Conservation (phyloP, 2,329 filamentous ascomycete genomes). For the Sporothrix phasma region DNA sequence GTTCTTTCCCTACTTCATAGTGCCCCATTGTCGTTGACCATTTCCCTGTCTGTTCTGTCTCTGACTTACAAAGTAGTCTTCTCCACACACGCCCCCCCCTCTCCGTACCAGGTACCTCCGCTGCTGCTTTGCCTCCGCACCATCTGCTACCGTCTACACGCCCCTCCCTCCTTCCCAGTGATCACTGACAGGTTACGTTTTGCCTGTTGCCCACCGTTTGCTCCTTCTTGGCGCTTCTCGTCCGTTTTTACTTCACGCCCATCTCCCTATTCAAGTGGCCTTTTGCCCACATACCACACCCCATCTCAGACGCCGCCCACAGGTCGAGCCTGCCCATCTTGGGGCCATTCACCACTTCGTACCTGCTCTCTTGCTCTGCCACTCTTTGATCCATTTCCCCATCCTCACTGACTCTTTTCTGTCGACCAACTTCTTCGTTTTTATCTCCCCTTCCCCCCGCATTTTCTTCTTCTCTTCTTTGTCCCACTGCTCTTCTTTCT, state of each 20-base stretch:
- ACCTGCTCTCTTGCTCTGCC: background rate
- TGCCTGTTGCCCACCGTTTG: conserved; percentile 4
- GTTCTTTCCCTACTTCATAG: background rate
- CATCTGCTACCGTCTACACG: background rate
- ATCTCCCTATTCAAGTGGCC: conserved; percentile 16
- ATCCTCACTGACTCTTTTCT: conserved; percentile 1
- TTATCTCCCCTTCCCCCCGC: conserved; percentile 6
- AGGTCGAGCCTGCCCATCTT: conserved; percentile 2
- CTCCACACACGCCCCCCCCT: conserved; percentile 12
- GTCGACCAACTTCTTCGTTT: background rate
- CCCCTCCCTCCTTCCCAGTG: background rate
- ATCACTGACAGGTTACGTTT: background rate
- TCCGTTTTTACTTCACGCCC: conserved; percentile 13
- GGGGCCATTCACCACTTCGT: background rate
- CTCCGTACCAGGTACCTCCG: background rate
- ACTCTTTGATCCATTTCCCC: conserved; percentile 13
- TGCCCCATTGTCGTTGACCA: background rate
- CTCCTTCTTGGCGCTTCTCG: conserved; percentile 6
- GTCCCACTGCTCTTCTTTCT: background rate
- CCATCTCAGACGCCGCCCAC: conserved; percentile 3
- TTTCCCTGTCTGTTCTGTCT: background rate
- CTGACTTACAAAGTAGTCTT: background rate
- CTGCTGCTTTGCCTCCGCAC: background rate
- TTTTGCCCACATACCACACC: conserved; percentile 7
- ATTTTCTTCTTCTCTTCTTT: background rate